Conservation (phyloP, 179 eudicot species). For the Carnegiea gigantea region DNA sequence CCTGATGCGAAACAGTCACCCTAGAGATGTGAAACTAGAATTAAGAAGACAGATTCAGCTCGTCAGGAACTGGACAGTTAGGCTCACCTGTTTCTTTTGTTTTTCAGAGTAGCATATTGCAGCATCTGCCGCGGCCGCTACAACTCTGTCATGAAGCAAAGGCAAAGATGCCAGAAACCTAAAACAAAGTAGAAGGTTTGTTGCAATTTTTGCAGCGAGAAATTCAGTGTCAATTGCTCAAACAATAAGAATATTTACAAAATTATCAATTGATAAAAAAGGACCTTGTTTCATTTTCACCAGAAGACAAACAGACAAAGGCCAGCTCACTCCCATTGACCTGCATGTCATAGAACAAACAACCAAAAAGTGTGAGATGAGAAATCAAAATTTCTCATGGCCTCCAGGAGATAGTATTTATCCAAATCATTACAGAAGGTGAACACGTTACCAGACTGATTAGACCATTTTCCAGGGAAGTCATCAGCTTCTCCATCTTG, state of each 20-base stretch:
- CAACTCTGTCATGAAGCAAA: constrained; percentile 77
- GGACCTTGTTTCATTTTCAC: constrained; percentile 56
- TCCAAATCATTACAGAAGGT: neutral
- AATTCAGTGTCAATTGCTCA: constrained; percentile 1
- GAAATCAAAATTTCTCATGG: neutral
- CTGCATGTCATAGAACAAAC: constrained; percentile 29
- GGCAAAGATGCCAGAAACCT: constrained; percentile 66
- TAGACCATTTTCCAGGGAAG: constrained; percentile 56
- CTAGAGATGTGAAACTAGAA: constrained; percentile 3
- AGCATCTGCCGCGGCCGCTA: constrained; percentile 81
- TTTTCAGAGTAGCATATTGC: constrained; percentile 44
- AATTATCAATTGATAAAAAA: neutral
- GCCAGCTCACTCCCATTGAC: constrained; percentile 68
- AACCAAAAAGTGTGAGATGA: neutral
- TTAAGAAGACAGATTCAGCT: neutral
- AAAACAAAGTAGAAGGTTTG: constrained; percentile 14
- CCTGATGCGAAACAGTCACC: constrained; percentile 41
- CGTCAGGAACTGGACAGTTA: constrained; percentile 27
- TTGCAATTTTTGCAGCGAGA: neutral
- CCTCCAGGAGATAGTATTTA: neutral
- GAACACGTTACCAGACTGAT: constrained; percentile 52
- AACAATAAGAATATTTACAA: neutral
- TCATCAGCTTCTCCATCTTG: constrained; percentile 52
- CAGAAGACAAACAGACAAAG: constrained; percentile 52
- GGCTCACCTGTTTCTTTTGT: constrained; percentile 52